phyloP scores from a whole-genome alignment of 495 filamentous ascomycete genomes.

The Aspergillus cavernicola region DNA sequence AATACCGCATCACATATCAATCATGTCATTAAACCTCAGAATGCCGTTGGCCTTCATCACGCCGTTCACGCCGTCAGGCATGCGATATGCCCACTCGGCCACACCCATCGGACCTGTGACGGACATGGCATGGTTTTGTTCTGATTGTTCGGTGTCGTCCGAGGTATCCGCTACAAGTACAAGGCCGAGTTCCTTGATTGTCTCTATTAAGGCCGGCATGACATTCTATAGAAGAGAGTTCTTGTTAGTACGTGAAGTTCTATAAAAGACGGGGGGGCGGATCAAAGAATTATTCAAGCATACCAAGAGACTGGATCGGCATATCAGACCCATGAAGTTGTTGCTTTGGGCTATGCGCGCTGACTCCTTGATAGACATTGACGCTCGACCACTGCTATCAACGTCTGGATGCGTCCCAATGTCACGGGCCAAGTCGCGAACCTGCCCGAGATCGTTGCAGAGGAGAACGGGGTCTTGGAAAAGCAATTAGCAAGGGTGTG shows the following conservation, averaged over 20 bases:
- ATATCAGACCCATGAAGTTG: constrained; percentile 97
- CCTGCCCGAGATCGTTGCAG: constrained; percentile 81
- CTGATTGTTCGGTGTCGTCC: constrained; percentile 34
- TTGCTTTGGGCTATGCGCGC: constrained; percentile 91
- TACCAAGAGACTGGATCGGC: constrained; percentile 80
- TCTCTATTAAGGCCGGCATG: constrained; percentile 85
- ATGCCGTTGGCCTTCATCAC: constrained; percentile 80
- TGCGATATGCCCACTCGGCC: constrained; percentile 42
- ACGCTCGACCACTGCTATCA: constrained; percentile 62
- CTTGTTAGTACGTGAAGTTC: constrained; percentile 12
- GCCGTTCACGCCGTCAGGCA: constrained; percentile 76
- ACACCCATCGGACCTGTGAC: constrained; percentile 40
- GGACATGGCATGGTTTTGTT: constrained; percentile 44
- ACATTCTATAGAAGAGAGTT: constrained; percentile 67
- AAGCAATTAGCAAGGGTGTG: neutral
- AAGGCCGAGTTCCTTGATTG: constrained; percentile 89
- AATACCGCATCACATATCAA: constrained; percentile 68
- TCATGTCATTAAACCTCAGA: constrained; percentile 85
- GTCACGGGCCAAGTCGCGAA: constrained; percentile 46
- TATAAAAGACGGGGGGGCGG: neutral
- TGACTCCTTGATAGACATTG: constrained; percentile 87
- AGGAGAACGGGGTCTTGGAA: constrained; percentile 81
- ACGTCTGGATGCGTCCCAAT: constrained; percentile 38
- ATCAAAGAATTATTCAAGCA: neutral
- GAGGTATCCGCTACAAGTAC: constrained; percentile 90